phyloP scores from a whole-genome alignment of 2,329 filamentous ascomycete genomes.

The Xylaria sp. region DNA sequence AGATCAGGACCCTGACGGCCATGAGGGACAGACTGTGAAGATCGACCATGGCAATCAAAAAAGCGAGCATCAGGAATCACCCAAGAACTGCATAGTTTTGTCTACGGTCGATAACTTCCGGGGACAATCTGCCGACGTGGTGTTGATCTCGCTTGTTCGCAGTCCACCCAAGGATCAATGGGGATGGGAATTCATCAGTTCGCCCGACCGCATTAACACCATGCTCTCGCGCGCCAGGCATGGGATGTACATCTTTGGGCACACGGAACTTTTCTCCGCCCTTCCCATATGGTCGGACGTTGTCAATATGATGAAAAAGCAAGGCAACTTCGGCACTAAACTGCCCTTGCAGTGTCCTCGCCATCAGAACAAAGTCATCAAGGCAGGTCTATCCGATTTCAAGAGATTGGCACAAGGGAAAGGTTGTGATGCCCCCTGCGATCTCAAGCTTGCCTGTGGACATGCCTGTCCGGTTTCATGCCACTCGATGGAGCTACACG shows the following conservation, averaged over 20 bases:
- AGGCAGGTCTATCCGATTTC: conserved; percentile 29
- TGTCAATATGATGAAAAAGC: conserved; percentile 43
- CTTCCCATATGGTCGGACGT: conserved; percentile 62
- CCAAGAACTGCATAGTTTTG: conserved; percentile 47
- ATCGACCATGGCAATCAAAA: conserved; percentile 33
- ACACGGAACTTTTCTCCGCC: conserved; percentile 50
- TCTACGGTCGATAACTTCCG: conserved; percentile 74
- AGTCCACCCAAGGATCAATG: conserved; percentile 50
- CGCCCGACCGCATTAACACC: conserved; percentile 64
- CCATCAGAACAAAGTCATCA: conserved; percentile 44
- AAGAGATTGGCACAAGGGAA: background rate
- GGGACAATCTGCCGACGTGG: conserved; percentile 67
- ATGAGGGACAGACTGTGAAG: conserved; percentile 28
- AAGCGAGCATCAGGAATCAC: conserved; percentile 25
- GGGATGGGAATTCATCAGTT: conserved; percentile 60
- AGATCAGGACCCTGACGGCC: conserved; percentile 55
- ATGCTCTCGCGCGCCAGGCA: conserved; percentile 61
- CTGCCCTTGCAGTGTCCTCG: conserved; percentile 40
- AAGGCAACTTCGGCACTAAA: conserved; percentile 40
- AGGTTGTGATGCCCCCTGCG: background rate
- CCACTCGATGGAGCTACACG: no score
- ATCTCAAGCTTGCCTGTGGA: no score
- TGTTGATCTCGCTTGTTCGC: conserved; percentile 65
- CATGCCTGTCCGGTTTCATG: no score
- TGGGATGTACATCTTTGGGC: conserved; percentile 67